Base-by-base conservation (phyloP, 2,329 filamentous ascomycete genomes). In the Alternaria consortialis region DNA sequence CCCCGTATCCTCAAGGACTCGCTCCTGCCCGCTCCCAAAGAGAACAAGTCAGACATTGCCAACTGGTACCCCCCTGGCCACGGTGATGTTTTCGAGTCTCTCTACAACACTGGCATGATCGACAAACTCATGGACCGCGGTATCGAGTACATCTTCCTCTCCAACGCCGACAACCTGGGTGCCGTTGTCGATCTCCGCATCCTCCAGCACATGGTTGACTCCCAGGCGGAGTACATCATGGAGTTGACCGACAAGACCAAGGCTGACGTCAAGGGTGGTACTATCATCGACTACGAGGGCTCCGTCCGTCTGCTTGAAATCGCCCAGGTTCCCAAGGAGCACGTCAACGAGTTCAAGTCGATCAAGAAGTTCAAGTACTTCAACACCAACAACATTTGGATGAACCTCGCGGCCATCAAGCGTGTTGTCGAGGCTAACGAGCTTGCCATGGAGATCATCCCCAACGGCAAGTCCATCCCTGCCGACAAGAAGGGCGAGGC, bases 351-450 rank as follows among this genome's bases (percentile, higher is more conserved):
- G 85, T 99, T 99, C 92, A 99, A 99, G 90, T 97, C 94, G 50
- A 99, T 99, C 87, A 99, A 99, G 91, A 99, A 99, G 88, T 99
- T 99, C 91, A 97, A 97, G 88, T 99, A 99, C 90, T 99, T 99
- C 91, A 99, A 99, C 89, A 99, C 95, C 83, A 99, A 99, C 91
- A 99, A 99, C 88, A 97, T 99, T 84, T 99, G 95, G 95, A 91
- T 99, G 87, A 97, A 97, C 85, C 87, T 97, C 74, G 90, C 92
- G 80, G 95, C 95, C 72, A 91, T 99, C 84, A 98, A 98, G 91
- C 94, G 95, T 63, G 93, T 99, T 56, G 95, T 99, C 7, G 95
- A 98, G 88, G 93, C 96, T 82, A 93, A 97, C 80, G 94, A 98
- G 86, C 90, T 99, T 56, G 92, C 94, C 84, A 97, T 99, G 92